These are phyloP conservation scores for Hypoxylon fuscum DNA, from an alignment of 495 filamentous ascomycete genomes.

Conservation along the genomic window DNA sequence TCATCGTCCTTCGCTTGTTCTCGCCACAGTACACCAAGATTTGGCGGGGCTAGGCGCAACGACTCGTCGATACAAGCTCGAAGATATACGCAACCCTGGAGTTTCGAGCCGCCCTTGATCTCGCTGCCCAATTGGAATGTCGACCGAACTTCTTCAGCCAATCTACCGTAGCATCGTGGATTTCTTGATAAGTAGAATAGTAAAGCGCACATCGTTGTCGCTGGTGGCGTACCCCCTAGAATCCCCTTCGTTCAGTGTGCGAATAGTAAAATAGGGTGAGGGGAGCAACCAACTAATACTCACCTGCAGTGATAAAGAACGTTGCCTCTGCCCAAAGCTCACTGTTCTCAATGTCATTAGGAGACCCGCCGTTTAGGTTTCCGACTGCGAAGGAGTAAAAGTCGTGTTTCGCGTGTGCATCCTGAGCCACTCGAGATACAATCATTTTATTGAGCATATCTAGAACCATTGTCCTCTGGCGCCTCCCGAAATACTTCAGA, in stretches of 20 bases:
- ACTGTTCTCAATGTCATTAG: neutral
- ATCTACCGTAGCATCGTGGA: constrained; percentile 46
- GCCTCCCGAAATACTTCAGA: neutral
- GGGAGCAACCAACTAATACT: no score
- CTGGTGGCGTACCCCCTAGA: constrained; percentile 53
- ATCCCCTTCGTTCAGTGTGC: no score
- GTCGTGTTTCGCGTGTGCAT: constrained; percentile 25
- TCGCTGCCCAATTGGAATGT: constrained; percentile 49
- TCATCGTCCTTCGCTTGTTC: constrained; percentile 17
- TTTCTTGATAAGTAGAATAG: constrained; percentile 65
- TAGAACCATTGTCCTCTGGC: constrained; percentile 2
- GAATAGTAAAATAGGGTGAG: no score
- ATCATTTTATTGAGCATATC: constrained; percentile 16
- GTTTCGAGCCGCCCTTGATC: constrained; percentile 49
- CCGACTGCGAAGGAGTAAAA: constrained; percentile 47
- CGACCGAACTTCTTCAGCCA: constrained; percentile 52
- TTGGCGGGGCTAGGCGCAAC: constrained; percentile 64
- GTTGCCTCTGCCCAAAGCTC: constrained; percentile 17
- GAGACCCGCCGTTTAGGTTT: neutral
- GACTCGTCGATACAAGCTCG: constrained; percentile 65
- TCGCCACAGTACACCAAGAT: constrained; percentile 56
- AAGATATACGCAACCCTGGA: constrained; percentile 57
- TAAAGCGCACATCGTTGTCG: constrained; percentile 53
- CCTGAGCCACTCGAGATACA: constrained; percentile 1
- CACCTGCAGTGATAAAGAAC: constrained; percentile 38